These are phyloP conservation scores for Posidonia oceanica DNA, from an alignment of 116 monocot species.

Conservation along the genomic window DNA sequence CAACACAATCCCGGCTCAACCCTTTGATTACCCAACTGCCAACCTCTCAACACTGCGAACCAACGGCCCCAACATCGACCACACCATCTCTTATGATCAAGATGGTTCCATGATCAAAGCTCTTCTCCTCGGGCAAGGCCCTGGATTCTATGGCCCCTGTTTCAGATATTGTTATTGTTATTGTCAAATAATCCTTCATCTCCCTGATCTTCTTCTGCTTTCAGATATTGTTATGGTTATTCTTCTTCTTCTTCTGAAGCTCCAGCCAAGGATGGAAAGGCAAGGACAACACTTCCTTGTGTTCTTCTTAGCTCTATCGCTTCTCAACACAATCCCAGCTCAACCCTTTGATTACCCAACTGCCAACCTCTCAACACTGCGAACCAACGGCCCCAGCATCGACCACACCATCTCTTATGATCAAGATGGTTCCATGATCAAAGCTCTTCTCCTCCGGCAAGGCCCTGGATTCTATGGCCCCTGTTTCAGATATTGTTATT, in stretches of 20 bases:
- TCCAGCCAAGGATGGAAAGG: too few relatives aligned
- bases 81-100: neutral
- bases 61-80: conserved; percentile 1
- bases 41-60: neutral
- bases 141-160: neutral
- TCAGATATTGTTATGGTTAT: too few relatives aligned
- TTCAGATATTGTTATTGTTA: too few relatives aligned
- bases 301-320: too few relatives aligned
- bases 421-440: conserved; percentile 1
- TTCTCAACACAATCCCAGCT: neutral
- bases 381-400: conserved; percentile 5
- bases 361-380: neutral
- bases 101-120: conserved; percentile 7
- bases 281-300: too few relatives aligned
- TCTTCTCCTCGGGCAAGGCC: neutral
- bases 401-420: neutral
- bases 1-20: neutral
- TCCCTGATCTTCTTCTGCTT: too few relatives aligned
- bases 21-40: conserved; percentile 9
- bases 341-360: conserved; percentile 8
- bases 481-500: too few relatives aligned
- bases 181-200: too few relatives aligned
- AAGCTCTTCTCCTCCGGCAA: neutral
- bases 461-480: neutral
- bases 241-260: too few relatives aligned